Evolutionary conservation across 2,329 filamentous ascomycete species (phyloP).

Genomic region (Phymatotrichopsis omnivora): DNA sequence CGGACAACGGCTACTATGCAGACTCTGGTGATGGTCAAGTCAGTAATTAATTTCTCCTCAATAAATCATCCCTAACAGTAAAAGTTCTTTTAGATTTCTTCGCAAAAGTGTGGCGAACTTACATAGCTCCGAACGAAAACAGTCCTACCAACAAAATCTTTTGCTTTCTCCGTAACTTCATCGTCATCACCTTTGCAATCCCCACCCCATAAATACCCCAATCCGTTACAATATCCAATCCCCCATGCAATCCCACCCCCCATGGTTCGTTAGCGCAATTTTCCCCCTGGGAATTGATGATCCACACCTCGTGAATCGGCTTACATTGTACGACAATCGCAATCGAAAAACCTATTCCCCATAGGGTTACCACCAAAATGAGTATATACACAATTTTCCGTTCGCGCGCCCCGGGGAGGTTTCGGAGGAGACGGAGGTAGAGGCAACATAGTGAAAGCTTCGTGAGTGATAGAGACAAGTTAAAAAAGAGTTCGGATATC

Average conservation of each 20-base stretch:
- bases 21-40: constrained; percentile 17
- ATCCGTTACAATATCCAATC: constrained; percentile 12
- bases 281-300: constrained; percentile 9
- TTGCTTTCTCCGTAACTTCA: constrained; percentile 10
- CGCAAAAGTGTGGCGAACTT: too few relatives aligned
- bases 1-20: constrained; percentile 15
- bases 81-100: too few relatives aligned
- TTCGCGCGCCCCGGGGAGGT: constrained; percentile 5
- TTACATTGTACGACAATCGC: constrained; percentile 19
- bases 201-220: constrained; percentile 18
- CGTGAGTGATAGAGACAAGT: constrained; percentile 22
- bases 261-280: constrained; percentile 6
- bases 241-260: constrained; percentile 11
- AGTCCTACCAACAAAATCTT: constrained; percentile 14
- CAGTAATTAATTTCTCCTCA: too few relatives aligned
- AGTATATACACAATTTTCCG: constrained; percentile 13
- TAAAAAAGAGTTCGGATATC: constrained; percentile 22
- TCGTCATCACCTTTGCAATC: constrained; percentile 5
- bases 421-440: constrained; percentile 27
- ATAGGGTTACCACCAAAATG: constrained; percentile 12
- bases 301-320: constrained; percentile 18
- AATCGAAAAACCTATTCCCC: constrained; percentile 19
- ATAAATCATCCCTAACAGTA: too few relatives aligned
- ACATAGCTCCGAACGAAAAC: constrained; percentile 22
- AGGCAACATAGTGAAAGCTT: constrained; percentile 27